phyloP scores from a whole-genome alignment of 1,284 basidiomycete species.

The Apiotrichum domesticum region DNA sequence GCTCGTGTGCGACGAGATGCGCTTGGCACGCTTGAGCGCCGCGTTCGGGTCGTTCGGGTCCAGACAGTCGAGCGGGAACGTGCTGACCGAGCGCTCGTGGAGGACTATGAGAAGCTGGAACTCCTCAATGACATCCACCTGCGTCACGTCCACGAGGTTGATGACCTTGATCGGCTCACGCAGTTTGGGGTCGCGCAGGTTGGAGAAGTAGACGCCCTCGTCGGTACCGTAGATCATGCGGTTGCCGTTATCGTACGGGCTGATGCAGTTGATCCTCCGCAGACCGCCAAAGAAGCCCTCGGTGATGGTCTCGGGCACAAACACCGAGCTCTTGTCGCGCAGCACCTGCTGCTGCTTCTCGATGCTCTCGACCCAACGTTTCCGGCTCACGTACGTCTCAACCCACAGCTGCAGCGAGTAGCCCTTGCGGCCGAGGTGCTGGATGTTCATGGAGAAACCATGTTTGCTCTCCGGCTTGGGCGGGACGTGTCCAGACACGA shows the following conservation, averaged over 20 bases:
- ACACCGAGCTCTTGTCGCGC: slow-evolving; percentile 76
- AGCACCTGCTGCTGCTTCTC: slow-evolving; percentile 80
- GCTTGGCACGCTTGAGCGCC: slow-evolving; percentile 86
- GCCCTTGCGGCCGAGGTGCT: slow-evolving; percentile 86
- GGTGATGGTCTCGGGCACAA: slow-evolving; percentile 77
- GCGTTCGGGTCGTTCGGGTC: slow-evolving; percentile 84
- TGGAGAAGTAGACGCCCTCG: slow-evolving; percentile 91
- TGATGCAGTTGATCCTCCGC: slow-evolving; percentile 88
- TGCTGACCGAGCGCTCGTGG: slow-evolving; percentile 93
- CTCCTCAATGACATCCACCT: slow-evolving; percentile 94
- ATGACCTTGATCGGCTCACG: slow-evolving; percentile 87
- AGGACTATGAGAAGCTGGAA: slow-evolving; percentile 93
- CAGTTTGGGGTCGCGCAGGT: slow-evolving; percentile 64
- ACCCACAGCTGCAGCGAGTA: slow-evolving; percentile 94
- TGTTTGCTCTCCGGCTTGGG: slow-evolving; percentile 69
- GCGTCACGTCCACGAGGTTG: slow-evolving; percentile 79
- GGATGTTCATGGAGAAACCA: slow-evolving; percentile 86
- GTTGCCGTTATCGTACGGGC: slow-evolving; percentile 82
- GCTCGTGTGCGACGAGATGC: slow-evolving; percentile 91
- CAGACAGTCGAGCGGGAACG: slow-evolving; percentile 88
- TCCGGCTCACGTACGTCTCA: slow-evolving; percentile 72
- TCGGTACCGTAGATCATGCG: slow-evolving; percentile 93
- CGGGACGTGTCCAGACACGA: slow-evolving; percentile 24
- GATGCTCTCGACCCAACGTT: slow-evolving; percentile 93
- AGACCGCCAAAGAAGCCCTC: slow-evolving; percentile 79